Percentiles rank a stretch among this genome's conserved stretches.
These are phyloP conservation scores for Tuber magnatum DNA, from an alignment of 495 filamentous ascomycete species.

Conservation along the genomic window DNA sequence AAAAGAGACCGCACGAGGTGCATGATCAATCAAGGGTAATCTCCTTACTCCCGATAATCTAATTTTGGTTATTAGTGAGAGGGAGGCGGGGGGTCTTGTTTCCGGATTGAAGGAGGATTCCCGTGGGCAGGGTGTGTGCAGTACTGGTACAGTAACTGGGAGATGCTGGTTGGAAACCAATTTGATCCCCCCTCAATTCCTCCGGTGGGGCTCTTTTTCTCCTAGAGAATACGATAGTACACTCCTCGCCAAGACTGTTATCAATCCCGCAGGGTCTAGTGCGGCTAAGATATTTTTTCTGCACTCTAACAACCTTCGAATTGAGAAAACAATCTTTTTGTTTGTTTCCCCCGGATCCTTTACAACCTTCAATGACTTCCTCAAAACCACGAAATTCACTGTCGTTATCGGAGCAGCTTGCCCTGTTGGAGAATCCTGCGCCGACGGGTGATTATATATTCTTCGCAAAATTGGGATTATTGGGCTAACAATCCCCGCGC, in stretches of 20 bases:
- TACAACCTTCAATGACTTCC: constrained; percentile 29
- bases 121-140: not conserved
- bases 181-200: not conserved
- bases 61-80: not conserved
- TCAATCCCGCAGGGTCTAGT: constrained; percentile 11
- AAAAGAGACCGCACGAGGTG: not conserved
- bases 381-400: constrained; percentile 33
- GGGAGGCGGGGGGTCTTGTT: not conserved
- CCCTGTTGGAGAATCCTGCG: constrained; percentile 56
- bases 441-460: constrained; percentile 50
- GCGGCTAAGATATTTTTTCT: constrained; percentile 27
- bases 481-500: not conserved
- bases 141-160: too few relatives aligned
- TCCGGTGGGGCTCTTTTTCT: not conserved
- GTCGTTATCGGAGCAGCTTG: constrained; percentile 58
- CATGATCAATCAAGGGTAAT: not conserved
- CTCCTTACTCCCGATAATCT: not conserved
- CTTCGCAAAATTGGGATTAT: not conserved
- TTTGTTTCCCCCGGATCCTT: constrained; percentile 6
- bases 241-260: constrained; percentile 3
- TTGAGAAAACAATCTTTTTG: constrained; percentile 13
- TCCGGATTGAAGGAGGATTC: not conserved
- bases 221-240: not conserved
- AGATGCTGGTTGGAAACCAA: not conserved
- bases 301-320: not conserved